Percentiles rank a stretch among this genome's conserved stretches.
These are phyloP conservation scores for Fusarium globosum DNA, from an alignment of 2,329 filamentous ascomycete genomes.

Conservation along the genomic window DNA sequence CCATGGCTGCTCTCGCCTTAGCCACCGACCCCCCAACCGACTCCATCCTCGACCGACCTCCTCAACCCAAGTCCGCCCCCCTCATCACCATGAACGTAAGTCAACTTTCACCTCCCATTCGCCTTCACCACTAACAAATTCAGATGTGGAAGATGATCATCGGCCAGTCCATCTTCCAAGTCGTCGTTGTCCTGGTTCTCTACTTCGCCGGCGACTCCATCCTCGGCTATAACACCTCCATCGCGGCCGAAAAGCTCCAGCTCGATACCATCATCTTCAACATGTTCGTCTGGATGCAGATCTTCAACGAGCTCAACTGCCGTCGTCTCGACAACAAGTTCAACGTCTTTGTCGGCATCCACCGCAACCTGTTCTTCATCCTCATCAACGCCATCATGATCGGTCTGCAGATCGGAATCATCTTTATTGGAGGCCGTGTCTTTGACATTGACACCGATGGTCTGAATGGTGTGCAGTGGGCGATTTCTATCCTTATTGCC, in stretches of 20 bases:
- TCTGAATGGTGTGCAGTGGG: constrained; percentile 84
- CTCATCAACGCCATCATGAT: constrained; percentile 88
- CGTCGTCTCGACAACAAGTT: constrained; percentile 93
- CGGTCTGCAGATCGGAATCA: constrained; percentile 87
- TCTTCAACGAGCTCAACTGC: constrained; percentile 84
- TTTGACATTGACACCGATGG: constrained; percentile 74
- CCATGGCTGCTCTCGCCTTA: constrained; percentile 87
- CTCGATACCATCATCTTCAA: constrained; percentile 92
- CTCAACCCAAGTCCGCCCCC: constrained; percentile 65
- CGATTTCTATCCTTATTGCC: constrained; percentile 75
- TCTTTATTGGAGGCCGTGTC: constrained; percentile 84
- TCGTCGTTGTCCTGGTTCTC: constrained; percentile 82
- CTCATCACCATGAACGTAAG: constrained; percentile 77
- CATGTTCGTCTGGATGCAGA: constrained; percentile 99
- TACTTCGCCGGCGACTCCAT: constrained; percentile 74
- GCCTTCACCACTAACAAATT: accelerated
- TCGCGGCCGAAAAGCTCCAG: constrained; percentile 61
- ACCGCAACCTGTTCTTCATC: constrained; percentile 88
- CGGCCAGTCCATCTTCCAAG: constrained; percentile 89
- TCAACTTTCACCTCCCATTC: accelerated
- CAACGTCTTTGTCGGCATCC: constrained; percentile 93
- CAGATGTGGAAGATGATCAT: constrained; percentile 99
- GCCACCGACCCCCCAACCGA: constrained; percentile 89
- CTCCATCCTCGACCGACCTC: constrained; percentile 81
- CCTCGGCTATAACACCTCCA: constrained; percentile 41